These are phyloP conservation scores for Dictyostelium capitatum DNA, from an alignment of 78 protist genomes.

Conservation along the genomic window DNA sequence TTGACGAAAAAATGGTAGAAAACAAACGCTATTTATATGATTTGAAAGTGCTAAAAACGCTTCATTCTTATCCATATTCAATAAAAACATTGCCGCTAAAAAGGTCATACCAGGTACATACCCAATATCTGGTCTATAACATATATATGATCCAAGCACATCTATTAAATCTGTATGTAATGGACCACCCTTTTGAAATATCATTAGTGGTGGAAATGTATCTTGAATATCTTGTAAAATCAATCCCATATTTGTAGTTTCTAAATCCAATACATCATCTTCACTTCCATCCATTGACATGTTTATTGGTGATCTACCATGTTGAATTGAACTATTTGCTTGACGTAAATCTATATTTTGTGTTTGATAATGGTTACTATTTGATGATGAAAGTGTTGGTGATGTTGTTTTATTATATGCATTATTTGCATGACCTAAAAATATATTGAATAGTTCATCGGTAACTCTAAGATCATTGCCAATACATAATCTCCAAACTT, in stretches of 20 bases:
- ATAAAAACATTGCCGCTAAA: conserved; percentile 93
- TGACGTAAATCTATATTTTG: conserved; percentile 29
- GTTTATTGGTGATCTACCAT: neutral
- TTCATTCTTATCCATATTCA: conserved; percentile 86
- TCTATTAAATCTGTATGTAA: conserved; percentile 63
- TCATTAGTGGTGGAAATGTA: conserved; percentile 57
- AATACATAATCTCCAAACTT: conserved; percentile 70
- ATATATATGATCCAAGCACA: conserved; percentile 88
- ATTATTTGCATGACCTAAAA: conserved; percentile 77
- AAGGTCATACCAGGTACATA: conserved; percentile 97
- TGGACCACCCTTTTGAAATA: conserved; percentile 83
- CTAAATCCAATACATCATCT: conserved; percentile 66
- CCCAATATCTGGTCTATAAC: conserved; percentile 94
- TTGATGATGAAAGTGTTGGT: neutral
- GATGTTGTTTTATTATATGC: conserved; percentile 53
- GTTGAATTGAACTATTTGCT: neutral
- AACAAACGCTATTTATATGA: conserved; percentile 83
- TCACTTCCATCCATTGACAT: neutral
- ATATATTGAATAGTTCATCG: conserved; percentile 70
- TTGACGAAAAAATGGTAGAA: conserved; percentile 87
- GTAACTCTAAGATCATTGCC: conserved; percentile 82
- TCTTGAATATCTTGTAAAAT: conserved; percentile 80
- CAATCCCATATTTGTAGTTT: conserved; percentile 54
- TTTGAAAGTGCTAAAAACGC: conserved; percentile 92
- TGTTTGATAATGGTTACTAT: neutral